phyloP scores from a whole-genome alignment of 2,329 filamentous ascomycete genomes.

The Escovopsis sp. region DNA sequence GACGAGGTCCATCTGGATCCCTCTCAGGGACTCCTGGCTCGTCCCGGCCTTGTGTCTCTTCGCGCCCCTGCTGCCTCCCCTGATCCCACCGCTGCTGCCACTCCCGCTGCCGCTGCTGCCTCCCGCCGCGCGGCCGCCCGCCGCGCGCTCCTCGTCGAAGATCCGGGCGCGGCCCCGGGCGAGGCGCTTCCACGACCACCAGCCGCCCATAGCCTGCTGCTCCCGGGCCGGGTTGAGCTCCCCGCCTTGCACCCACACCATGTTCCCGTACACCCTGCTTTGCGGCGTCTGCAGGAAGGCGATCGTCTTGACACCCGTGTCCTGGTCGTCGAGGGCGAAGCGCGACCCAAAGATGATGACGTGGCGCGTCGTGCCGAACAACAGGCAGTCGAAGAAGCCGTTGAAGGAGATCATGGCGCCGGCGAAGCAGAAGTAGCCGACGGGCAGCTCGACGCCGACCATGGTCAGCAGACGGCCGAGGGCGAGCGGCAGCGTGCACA shows the following conservation, averaged over 20 bases:
- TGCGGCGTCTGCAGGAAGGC: slow-evolving; percentile 29
- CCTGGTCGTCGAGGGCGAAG: slow-evolving; percentile 22
- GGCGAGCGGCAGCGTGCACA: slow-evolving; percentile 53
- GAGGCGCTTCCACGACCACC: slow-evolving; percentile 14
- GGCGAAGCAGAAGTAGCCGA: slow-evolving; percentile 42
- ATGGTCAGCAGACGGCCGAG: slow-evolving; percentile 48
- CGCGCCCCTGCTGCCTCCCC: too few species aligned
- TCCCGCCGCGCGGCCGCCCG: too few species aligned
- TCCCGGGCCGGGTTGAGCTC: slow-evolving; percentile 2
- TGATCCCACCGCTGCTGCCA: too few species aligned
- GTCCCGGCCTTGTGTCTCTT: slow-evolving; percentile 9
- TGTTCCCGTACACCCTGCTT: slow-evolving; percentile 25
- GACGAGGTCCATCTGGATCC: slow-evolving; percentile 29
- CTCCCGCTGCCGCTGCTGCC: too few species aligned
- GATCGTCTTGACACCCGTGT: slow-evolving; percentile 36
- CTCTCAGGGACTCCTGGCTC: slow-evolving; percentile 19
- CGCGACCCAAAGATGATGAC: slow-evolving; percentile 32
- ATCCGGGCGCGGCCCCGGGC: slow-evolving; percentile 2
- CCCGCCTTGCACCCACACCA: slow-evolving; percentile 22
- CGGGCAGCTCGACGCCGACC: slow-evolving; percentile 33
- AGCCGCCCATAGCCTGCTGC: slow-evolving; percentile 10
- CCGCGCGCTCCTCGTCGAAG: background rate
- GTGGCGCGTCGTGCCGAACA: slow-evolving; percentile 37
- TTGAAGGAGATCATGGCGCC: slow-evolving; percentile 43
- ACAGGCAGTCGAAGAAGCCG: slow-evolving; percentile 37